Evolutionary conservation across 768 basidiomycete genomes (phyloP), one percentile per base, ranked within the genome.

Genomic region (Candolleomyces efflorescens): DNA sequence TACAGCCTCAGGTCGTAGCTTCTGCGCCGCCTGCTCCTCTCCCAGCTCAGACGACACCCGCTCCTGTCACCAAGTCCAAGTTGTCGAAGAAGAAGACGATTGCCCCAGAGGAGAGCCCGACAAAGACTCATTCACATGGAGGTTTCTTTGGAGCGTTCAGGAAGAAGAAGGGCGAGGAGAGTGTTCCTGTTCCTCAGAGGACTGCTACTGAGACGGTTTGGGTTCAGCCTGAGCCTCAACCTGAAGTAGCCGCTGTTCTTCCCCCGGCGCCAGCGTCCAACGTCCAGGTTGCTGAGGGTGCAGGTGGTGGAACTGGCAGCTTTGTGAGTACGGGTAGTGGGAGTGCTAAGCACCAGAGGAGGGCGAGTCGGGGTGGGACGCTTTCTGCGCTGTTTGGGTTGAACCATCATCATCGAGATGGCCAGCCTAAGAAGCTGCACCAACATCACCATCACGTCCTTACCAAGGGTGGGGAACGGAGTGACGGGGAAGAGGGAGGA

Each of bases 351-450:
- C 43, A 18, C 23, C 43, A 45, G 54, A 46, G 27, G 27, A 55
- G 43, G 22, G 41, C 41, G 22, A 46, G 43, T 23, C 44, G 44
- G 18, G n/a, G 51, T 23, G 22, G 43, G 54, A 22, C 46, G 46
- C 46, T 56, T 24, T 13, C 27, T 5, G 55, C 41, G 20, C 24
- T 56, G 45, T 56, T 56, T 49, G 55, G 55, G 18, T 20, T 48
- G 46, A 48, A 44, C 7, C 43, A 48, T 11, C 46, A n/a, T 24
- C 18, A 18, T n/a, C 10, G 32, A 32, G n/a, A n/a, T n/a, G n/a
- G n/a, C n/a, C 32, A 32, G 32, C 32, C 6, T 5, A 32, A 32
- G 32, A 32, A 32, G 32, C 32, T 7, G 15, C 41, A 43, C 41
- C 41, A 17, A 12, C 41, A 43, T 12, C 38, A 39, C 9, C 41